Base-by-base conservation (phyloP, 306 rosid species). In the Oemleria cerasiformis region DNA sequence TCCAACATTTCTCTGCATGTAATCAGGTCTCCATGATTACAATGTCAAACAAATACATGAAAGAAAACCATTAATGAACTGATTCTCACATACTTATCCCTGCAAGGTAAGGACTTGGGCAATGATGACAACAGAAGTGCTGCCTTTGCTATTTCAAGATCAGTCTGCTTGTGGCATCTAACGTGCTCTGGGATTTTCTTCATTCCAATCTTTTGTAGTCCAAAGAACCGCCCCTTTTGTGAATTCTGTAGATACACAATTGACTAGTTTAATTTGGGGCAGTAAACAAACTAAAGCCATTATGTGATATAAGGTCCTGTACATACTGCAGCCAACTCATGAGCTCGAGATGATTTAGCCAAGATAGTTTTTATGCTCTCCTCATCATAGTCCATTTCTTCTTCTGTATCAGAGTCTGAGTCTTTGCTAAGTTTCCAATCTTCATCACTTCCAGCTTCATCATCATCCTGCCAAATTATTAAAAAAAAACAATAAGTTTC, bases 111-210 rank as follows among this genome's bases (percentile, higher is more conserved):
- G 59, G 81, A 87, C 84, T 86, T 94, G 5, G 98, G 97, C 79
- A 86, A 79, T 12, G 98, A 87, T 75, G 96, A 82, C 84, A 94
- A 80, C 78, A 91, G 65, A 79, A 94, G 90, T 66, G 90, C 73
- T 55, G 98, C 87, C 86, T 91, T 94, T 80, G 97, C 98, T 77
- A 88, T 89, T 79, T 94, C 97, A 55, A 94, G 82, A 76, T 88
- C 93, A 75, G 96, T 94, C 77, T 83, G 94, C 73, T 86, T 94
- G 86, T 82, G 98, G 74, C 87, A 84, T 86, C 97, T 87, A 65
- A 86, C 82, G 70, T 87, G 89, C 80, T 83, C 84, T 6, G 95
- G 97, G 77, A 94, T 94, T 78, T 59, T 84, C 86, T 87, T 91
- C 48, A 88, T 71, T 53, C 98, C 98, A 64, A 89, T 81, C 83